phyloP scores from a whole-genome alignment of 164 flowering plant species.

The Kingdonia uniflora region DNA sequence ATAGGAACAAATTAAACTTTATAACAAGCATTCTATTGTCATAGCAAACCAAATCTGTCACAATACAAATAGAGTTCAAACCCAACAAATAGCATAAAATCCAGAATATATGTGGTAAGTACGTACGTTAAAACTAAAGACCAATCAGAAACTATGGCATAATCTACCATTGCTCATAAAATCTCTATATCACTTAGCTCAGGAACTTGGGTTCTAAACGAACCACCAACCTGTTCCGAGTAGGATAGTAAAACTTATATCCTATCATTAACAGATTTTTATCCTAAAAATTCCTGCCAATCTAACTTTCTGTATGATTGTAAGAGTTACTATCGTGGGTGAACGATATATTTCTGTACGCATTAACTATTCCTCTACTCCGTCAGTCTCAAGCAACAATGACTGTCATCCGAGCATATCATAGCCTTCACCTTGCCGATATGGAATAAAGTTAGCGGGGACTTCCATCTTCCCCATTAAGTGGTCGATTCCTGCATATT shows the following conservation, averaged over 20 bases:
- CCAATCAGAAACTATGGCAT: no score
- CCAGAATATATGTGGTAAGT: not conserved
- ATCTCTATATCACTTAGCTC: no score
- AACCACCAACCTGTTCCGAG: no score
- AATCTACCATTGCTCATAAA: no score
- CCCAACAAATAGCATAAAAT: not conserved
- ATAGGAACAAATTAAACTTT: not conserved
- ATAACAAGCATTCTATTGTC: not conserved
- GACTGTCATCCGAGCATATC: constrained; percentile 43
- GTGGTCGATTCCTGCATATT: constrained; percentile 56
- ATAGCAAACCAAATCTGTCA: constrained; percentile 1
- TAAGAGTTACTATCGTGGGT: not conserved
- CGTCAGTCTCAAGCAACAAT: not conserved
- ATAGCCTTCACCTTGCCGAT: constrained; percentile 46
- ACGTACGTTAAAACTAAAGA: no score
- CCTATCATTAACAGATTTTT: not conserved
- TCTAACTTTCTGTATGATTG: constrained; percentile 1
- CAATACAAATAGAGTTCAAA: constrained; percentile 5
- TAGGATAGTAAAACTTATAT: not conserved
- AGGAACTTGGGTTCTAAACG: no score
- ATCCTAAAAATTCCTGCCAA: constrained; percentile 1
- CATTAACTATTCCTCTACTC: not conserved
- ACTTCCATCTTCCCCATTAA: constrained; percentile 57
- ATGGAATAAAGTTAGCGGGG: constrained; percentile 41
- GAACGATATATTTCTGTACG: not conserved